Evolutionary conservation across 805 yeast genomes (phyloP).

Genomic region (Saccharomycopsis selenospora): DNA sequence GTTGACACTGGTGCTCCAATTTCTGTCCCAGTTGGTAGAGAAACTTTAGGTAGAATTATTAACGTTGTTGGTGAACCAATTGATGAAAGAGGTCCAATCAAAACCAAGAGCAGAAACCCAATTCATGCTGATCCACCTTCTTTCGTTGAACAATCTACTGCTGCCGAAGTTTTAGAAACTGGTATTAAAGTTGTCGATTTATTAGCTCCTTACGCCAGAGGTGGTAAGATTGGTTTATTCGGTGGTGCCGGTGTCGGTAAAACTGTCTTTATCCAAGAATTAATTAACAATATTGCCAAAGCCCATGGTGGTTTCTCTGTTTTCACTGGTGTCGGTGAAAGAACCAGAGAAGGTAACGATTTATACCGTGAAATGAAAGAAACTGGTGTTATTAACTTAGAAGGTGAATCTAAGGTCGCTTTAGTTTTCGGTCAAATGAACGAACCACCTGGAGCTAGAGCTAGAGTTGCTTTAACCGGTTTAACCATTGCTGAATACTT

Average conservation of each 20-base stretch:
- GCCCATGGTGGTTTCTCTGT: conserved; percentile 99
- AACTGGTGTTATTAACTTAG: conserved; percentile 99
- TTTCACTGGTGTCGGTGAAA: conserved; percentile 99
- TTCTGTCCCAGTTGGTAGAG: conserved; percentile 98
- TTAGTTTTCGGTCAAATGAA: conserved; percentile 99
- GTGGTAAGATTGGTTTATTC: conserved; percentile 99
- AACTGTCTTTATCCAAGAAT: conserved; percentile 98
- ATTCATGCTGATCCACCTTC: conserved; percentile 98
- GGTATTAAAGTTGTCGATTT: conserved; percentile 99
- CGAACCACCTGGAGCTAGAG: conserved; percentile 99
- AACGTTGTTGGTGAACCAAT: conserved; percentile 99
- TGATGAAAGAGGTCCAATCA: conserved; percentile 99
- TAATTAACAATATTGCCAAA: conserved; percentile 99
- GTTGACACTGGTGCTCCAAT: conserved; percentile 97
- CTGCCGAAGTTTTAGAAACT: conserved; percentile 97
- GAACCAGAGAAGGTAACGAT: conserved; percentile 99
- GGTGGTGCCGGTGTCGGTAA: conserved; percentile 99
- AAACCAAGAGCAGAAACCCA: conserved; percentile 88
- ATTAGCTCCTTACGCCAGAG: conserved; percentile 99
- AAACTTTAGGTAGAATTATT: conserved; percentile 96
- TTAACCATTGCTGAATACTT: conserved; percentile 99
- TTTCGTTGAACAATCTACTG: conserved; percentile 94
- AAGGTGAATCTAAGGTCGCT: conserved; percentile 99
- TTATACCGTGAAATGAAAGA: conserved; percentile 99
- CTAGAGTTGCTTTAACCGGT: conserved; percentile 99